A percentile compares a stretch with the other conserved stretches of the same genome.
Evolutionary conservation across 2,329 filamentous ascomycete species (phyloP).

Genomic region (Fusarium sp.): DNA sequence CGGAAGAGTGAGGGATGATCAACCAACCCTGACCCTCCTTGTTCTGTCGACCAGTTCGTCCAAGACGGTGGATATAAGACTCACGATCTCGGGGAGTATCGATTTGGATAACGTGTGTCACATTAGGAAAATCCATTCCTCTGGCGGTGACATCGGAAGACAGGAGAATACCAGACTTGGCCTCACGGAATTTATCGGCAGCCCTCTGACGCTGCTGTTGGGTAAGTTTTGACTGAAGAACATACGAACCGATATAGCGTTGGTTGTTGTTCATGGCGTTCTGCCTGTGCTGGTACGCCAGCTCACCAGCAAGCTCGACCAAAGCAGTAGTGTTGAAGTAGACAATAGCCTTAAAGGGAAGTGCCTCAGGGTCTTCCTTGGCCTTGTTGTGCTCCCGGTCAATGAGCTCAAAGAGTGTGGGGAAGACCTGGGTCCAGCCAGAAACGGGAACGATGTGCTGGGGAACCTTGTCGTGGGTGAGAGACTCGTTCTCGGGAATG

Average conservation of each 20-base stretch:
- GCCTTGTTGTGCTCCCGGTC: conserved; percentile 66
- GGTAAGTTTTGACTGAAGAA: conserved; percentile 81
- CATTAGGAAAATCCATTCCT: conserved; percentile 85
- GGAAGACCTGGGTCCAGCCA: conserved; percentile 80
- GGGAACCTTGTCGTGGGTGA: conserved; percentile 86
- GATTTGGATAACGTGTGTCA: conserved; percentile 83
- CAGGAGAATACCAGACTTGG: conserved; percentile 73
- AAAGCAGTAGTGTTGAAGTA: conserved; percentile 86
- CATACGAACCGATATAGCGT: conserved; percentile 54
- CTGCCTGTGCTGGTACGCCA: conserved; percentile 56
- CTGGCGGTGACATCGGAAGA: conserved; percentile 84
- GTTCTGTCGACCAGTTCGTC: conserved; percentile 80
- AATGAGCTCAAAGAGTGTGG: conserved; percentile 81
- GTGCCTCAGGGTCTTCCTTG: conserved; percentile 50
- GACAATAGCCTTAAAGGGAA: conserved; percentile 94
- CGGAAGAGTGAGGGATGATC: conserved; percentile 68
- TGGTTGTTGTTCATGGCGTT: conserved; percentile 53
- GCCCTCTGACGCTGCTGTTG: conserved; percentile 76
- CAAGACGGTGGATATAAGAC: conserved; percentile 81
- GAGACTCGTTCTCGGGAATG: conserved; percentile 82
- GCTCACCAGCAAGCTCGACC: conserved; percentile 71
- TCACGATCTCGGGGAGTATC: conserved; percentile 73
- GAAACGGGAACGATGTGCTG: conserved; percentile 77
- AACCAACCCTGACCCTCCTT: conserved; percentile 79
- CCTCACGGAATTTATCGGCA: conserved; percentile 76